Evolutionary conservation across 306 rosid genomes (phyloP).

Genomic region (Gynostemma pentaphyllum): DNA sequence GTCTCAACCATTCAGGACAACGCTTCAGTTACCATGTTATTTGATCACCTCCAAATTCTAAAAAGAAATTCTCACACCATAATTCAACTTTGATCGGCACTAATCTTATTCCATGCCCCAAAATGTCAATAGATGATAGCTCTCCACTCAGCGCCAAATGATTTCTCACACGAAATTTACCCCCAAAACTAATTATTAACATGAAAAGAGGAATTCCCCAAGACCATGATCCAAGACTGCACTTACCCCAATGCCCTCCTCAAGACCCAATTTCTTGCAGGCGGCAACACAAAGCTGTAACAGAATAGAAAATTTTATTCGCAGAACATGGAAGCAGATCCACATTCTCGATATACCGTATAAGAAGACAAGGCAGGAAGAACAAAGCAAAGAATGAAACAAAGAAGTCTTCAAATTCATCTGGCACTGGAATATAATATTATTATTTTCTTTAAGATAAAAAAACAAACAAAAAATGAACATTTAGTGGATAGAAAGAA

Average conservation of each 20-base stretch:
- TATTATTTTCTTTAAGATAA: background rate
- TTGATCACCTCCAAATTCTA: slow-evolving; percentile 2
- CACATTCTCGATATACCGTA: slow-evolving; percentile 22
- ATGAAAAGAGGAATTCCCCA: slow-evolving; percentile 27
- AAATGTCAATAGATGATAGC: slow-evolving; percentile 19
- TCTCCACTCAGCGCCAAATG: slow-evolving; percentile 24
- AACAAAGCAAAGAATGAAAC: too few relatives aligned
- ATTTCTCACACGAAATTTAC: slow-evolving; percentile 28
- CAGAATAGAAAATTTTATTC: slow-evolving; percentile 76
- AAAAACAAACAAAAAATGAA: background rate
- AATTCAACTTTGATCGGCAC: slow-evolving; percentile 7
- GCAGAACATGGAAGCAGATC: slow-evolving; percentile 50
- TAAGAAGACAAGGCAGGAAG: background rate
- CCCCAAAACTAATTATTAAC: slow-evolving; percentile 34
- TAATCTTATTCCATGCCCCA: slow-evolving; percentile 22
- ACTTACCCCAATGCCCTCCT: slow-evolving; percentile 74
- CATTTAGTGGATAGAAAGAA: background rate
- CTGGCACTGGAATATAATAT: background rate
- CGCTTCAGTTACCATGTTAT: slow-evolving; percentile 10
- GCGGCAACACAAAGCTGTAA: slow-evolving; percentile 87
- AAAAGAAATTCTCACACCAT: background rate
- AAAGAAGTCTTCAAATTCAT: slow-evolving; percentile 12
- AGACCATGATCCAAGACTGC: slow-evolving; percentile 54
- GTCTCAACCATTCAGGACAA: background rate
- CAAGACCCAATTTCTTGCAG: slow-evolving; percentile 65